Conservation (phyloP, 805 yeast genomes). For the Maudiozyma bulderi region DNA sequence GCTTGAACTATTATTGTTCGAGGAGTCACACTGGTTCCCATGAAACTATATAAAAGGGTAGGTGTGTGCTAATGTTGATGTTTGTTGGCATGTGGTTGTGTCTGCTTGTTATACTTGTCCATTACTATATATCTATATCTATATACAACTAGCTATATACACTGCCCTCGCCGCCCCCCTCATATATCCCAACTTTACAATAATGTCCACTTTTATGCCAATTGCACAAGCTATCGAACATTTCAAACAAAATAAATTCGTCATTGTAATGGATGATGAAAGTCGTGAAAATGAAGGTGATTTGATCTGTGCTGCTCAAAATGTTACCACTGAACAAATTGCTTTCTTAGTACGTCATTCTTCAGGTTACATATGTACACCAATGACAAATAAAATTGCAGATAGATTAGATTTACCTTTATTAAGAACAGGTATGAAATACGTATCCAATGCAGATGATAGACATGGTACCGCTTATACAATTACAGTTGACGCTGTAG, state of each 20-base stretch:
- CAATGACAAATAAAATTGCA: conserved; percentile 67
- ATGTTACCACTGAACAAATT: conserved; percentile 72
- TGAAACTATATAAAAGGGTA: too few relatives aligned
- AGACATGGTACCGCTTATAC: conserved; percentile 97
- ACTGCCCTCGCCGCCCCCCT: too few relatives aligned
- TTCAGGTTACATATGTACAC: conserved; percentile 90
- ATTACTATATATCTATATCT: too few relatives aligned
- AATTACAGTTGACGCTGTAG: conserved; percentile 73
- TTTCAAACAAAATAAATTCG: conserved; percentile 41
- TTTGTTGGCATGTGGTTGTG: too few relatives aligned
- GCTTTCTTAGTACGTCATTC: conserved; percentile 85
- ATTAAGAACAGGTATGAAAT: conserved; percentile 38
- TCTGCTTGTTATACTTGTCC: too few relatives aligned
- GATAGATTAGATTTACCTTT: conserved; percentile 71
- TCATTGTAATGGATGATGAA: conserved; percentile 94
- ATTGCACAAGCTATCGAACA: conserved; percentile 25
- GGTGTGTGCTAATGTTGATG: too few relatives aligned
- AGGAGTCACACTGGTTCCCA: too few relatives aligned
- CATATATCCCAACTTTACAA: neutral
- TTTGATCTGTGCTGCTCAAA: conserved; percentile 81
- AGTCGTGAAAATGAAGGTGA: conserved; percentile 96
- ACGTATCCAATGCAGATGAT: conserved; percentile 41
- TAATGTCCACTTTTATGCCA: conserved; percentile 13
- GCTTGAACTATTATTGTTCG: too few relatives aligned
- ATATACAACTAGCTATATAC: too few relatives aligned